Percentiles rank a stretch among this genome's conserved stretches.
Evolutionary conservation across 2,329 filamentous ascomycete species (phyloP).

Genomic region (Diaporthe batatas): DNA sequence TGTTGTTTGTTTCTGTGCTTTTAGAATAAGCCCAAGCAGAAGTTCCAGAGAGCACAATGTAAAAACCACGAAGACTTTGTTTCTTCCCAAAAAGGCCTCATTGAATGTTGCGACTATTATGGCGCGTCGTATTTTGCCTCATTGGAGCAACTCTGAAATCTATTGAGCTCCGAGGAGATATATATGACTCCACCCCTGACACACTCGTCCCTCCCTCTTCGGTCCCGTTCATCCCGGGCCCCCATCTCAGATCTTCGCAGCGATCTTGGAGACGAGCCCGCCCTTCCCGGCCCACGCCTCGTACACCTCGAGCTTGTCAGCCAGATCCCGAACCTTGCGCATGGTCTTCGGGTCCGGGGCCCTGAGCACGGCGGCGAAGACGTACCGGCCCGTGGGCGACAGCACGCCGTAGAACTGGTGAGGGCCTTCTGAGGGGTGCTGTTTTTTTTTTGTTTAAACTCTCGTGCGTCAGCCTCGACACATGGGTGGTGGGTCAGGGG

Average conservation of each 20-base stretch:
- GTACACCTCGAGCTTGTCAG: conserved; percentile 13
- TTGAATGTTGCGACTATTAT: neutral
- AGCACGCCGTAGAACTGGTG: conserved; percentile 29
- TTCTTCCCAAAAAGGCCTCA: neutral
- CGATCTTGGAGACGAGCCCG: neutral
- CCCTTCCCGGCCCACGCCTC: neutral
- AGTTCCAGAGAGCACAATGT: neutral
- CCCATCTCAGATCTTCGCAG: neutral
- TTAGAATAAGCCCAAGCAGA: neutral
- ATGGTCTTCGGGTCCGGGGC: neutral
- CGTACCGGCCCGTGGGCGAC: neutral
- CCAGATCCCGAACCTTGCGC: conserved; percentile 9
- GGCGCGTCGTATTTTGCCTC: neutral
- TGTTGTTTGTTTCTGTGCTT: conserved; percentile 5
- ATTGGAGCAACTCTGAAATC: neutral
- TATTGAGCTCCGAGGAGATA: neutral
- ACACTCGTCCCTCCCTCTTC: neutral
- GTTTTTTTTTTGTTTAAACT: neutral
- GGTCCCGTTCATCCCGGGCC: neutral
- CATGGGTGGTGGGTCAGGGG: too few relatives aligned
- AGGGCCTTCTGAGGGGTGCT: neutral
- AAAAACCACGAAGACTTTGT: neutral
- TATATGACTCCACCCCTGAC: neutral
- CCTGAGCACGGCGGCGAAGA: conserved; percentile 25
- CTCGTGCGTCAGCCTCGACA: neutral